A percentile compares a stretch with the other conserved stretches of the same genome.
Evolutionary conservation across 1,284 basidiomycete species (phyloP).

Genomic region (Trichosporon ovoides): DNA sequence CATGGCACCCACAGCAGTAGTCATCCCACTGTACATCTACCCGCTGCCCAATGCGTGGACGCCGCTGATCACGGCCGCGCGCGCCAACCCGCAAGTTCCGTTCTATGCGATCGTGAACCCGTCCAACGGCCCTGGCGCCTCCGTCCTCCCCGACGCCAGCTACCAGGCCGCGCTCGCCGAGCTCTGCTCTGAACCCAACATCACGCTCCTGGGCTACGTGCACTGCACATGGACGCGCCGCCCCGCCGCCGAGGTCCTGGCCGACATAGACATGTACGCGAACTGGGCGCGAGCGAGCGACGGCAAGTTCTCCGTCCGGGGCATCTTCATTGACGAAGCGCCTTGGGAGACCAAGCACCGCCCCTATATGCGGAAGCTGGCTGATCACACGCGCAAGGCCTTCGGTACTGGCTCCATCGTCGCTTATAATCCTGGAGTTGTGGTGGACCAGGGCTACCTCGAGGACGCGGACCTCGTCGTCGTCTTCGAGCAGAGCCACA

Average conservation of each 20-base stretch:
- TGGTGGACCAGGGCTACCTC: slow-evolving; percentile 5
- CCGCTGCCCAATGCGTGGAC: slow-evolving; percentile 7
- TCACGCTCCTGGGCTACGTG: slow-evolving; percentile 14
- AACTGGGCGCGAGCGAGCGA: background rate
- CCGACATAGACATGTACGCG: slow-evolving; percentile 11
- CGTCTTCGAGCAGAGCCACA: slow-evolving; percentile 10
- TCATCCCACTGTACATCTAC: slow-evolving; percentile 17
- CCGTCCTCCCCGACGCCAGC: background rate
- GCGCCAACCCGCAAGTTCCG: slow-evolving; percentile 3
- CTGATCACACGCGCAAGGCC: background rate
- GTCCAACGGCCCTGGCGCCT: slow-evolving; percentile 7
- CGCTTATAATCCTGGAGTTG: slow-evolving; percentile 11
- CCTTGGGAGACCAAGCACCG: slow-evolving; percentile 4
- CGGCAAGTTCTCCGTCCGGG: slow-evolving; percentile 6
- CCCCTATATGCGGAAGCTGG: background rate
- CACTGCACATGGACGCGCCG: slow-evolving; percentile 11
- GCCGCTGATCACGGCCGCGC: slow-evolving; percentile 6
- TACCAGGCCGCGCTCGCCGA: slow-evolving; percentile 5
- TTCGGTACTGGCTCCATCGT: slow-evolving; percentile 1
- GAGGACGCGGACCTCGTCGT: slow-evolving; percentile 10
- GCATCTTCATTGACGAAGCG: slow-evolving; percentile 18
- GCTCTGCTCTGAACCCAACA: slow-evolving; percentile 8
- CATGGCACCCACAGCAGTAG: slow-evolving; percentile 7
- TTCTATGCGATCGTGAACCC: slow-evolving; percentile 16
- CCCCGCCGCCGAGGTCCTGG: background rate